Conservation (phyloP, 352 stramenopile species). For the Pythium scleroteichum region DNA sequence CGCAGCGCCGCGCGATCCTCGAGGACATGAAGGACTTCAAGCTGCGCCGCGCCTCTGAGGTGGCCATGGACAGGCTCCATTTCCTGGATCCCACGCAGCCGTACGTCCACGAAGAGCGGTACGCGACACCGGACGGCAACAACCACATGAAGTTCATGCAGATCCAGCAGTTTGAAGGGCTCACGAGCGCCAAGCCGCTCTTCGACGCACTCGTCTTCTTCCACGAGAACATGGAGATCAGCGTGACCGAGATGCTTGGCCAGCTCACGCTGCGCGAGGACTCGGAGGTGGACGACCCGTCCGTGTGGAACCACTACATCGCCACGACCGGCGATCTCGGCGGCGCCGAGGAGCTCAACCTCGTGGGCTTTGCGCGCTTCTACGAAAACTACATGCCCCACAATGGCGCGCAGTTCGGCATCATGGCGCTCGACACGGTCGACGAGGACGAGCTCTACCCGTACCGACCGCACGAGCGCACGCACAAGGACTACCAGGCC, state of each 20-base stretch:
- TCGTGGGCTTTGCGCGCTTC: slow-evolving; percentile 35
- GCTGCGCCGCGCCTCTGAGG: slow-evolving; percentile 32
- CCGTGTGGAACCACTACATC: slow-evolving; percentile 47
- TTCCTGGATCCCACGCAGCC: slow-evolving; percentile 5
- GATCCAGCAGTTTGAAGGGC: slow-evolving; percentile 34
- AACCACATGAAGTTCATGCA: slow-evolving; percentile 18
- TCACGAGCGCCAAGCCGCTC: slow-evolving; percentile 43
- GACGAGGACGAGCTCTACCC: slow-evolving; percentile 54
- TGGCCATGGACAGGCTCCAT: slow-evolving; percentile 3
- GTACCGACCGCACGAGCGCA: slow-evolving; percentile 35
- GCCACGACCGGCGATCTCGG: slow-evolving; percentile 33
- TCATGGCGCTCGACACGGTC: slow-evolving; percentile 41
- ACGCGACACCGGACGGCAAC: slow-evolving; percentile 11
- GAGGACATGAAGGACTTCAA: slow-evolving; percentile 40
- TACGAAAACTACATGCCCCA: slow-evolving; percentile 26
- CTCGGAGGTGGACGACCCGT: slow-evolving; percentile 36
- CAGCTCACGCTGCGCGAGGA: slow-evolving; percentile 54
- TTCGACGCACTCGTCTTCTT: slow-evolving; percentile 49
- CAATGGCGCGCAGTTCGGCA: slow-evolving; percentile 27
- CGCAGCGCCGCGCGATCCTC: slow-evolving; percentile 11
- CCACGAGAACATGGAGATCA: slow-evolving; percentile 60
- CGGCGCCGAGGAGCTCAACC: slow-evolving; percentile 27
- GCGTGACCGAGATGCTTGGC: slow-evolving; percentile 48
- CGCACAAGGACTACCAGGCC: slow-evolving; percentile 17
- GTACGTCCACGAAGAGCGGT: slow-evolving; percentile 21